Conservation (phyloP, 208 protist species). For the Crithidia bombi region DNA sequence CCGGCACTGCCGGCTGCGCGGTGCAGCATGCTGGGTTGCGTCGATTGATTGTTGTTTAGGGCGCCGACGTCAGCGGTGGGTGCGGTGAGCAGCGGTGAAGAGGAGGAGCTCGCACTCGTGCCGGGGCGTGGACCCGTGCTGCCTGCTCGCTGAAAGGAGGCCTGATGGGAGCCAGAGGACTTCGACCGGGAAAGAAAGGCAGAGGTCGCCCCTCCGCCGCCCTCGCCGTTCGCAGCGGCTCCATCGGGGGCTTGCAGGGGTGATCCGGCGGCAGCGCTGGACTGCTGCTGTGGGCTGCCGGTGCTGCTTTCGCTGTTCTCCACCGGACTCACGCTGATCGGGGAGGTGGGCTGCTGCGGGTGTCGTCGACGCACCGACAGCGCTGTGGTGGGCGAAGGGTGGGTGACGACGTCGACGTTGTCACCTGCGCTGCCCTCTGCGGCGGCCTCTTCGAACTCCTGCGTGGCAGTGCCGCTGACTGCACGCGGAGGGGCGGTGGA, state of each 20-base stretch:
- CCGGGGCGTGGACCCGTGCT: background rate
- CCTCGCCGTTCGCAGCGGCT: background rate
- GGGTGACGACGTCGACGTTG: background rate
- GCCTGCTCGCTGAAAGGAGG: background rate
- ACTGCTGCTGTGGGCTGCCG: constrained; percentile 24
- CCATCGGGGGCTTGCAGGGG: background rate
- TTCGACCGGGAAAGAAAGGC: background rate
- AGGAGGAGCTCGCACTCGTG: constrained; percentile 17
- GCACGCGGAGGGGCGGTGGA: background rate
- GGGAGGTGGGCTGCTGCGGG: constrained; percentile 10
- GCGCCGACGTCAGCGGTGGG: background rate
- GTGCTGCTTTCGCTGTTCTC: constrained; percentile 25
- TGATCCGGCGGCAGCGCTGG: background rate
- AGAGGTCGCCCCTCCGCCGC: background rate
- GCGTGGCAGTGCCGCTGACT: background rate
- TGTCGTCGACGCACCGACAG: constrained; percentile 7
- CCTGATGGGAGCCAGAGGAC: background rate
- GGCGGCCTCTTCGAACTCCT: background rate
- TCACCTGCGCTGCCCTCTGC: background rate
- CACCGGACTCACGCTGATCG: constrained; percentile 20
- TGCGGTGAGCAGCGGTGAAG: background rate
- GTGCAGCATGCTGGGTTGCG: constrained; percentile 8
- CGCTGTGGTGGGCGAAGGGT: background rate
- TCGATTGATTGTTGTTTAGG: background rate
- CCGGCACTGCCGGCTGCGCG: background rate